A percentile compares a stretch with the other conserved stretches of the same genome.
Conservation (phyloP, 2,329 filamentous ascomycete species). For the Phaeosphaeriaceae sp. region DNA sequence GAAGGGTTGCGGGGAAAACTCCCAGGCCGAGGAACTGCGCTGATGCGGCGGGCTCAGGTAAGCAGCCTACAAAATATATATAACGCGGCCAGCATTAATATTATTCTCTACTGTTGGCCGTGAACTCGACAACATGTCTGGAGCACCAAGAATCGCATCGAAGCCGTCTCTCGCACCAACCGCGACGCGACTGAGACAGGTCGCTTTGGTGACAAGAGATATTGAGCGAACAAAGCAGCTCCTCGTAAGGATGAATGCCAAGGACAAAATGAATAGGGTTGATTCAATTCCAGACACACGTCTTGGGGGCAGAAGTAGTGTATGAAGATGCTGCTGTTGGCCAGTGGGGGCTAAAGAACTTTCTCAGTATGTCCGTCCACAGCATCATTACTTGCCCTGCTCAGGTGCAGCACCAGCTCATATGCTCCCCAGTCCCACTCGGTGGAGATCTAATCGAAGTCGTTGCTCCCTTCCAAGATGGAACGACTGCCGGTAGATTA, state of each 20-base stretch:
- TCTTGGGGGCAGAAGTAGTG: slow-evolving; percentile 50
- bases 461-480: slow-evolving; percentile 46
- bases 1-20: too few species aligned
- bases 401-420: not conserved
- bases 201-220: slow-evolving; percentile 42
- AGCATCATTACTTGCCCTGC: too few species aligned
- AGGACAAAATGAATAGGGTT: not conserved
- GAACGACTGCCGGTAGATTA: slow-evolving; percentile 51
- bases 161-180: slow-evolving; percentile 12
- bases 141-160: slow-evolving; percentile 11
- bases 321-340: slow-evolving; percentile 48
- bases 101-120: not conserved
- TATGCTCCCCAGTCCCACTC: slow-evolving; percentile 44
- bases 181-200: slow-evolving; percentile 45
- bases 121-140: slow-evolving; percentile 11
- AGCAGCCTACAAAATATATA: not conserved
- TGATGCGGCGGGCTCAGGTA: slow-evolving; percentile 6
- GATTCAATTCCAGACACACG: slow-evolving; percentile 31
- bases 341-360: slow-evolving; percentile 51
- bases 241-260: slow-evolving; percentile 26
- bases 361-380: slow-evolving; percentile 38
- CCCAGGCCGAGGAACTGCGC: too few species aligned
- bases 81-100: not conserved
- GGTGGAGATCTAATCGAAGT: slow-evolving; percentile 55
- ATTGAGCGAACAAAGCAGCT: slow-evolving; percentile 31